These are phyloP conservation scores for Hanseniaspora occidentalis DNA, from an alignment of 805 yeast species.

Conservation along the genomic window DNA sequence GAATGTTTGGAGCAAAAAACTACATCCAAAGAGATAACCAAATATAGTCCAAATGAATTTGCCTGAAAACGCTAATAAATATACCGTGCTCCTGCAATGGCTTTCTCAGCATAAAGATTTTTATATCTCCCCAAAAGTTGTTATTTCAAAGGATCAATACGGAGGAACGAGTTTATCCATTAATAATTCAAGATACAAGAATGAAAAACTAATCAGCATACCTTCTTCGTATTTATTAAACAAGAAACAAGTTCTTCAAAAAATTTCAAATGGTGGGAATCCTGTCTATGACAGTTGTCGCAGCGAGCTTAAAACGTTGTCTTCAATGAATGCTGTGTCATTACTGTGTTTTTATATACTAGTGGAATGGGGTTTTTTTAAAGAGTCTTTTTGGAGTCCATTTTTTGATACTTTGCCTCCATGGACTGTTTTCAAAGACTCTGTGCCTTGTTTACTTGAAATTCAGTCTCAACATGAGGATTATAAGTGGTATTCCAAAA, in stretches of 20 bases:
- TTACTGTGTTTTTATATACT: slow-evolving; percentile 34
- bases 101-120: background rate
- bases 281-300: background rate
- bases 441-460: slow-evolving; percentile 55
- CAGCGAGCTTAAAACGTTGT: background rate
- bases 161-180: slow-evolving; percentile 5
- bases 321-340: slow-evolving; percentile 44
- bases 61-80: background rate
- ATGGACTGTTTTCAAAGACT: slow-evolving; percentile 34
- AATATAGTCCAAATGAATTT: no score
- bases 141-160: slow-evolving; percentile 1
- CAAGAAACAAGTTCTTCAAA: background rate
- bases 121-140: slow-evolving; percentile 1
- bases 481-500: slow-evolving; percentile 7
- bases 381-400: slow-evolving; percentile 50
- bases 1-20: no score
- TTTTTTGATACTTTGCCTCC: slow-evolving; percentile 56
- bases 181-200: background rate
- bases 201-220: slow-evolving; percentile 2
- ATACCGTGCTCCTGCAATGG: background rate
- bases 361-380: slow-evolving; percentile 18
- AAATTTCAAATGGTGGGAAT: background rate
- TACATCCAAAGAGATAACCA: no score
- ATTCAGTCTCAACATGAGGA: slow-evolving; percentile 7
- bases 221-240: slow-evolving; percentile 4